Base-by-base conservation (phyloP, 2,329 filamentous ascomycete genomes). In the Botryotinia globosa region DNA sequence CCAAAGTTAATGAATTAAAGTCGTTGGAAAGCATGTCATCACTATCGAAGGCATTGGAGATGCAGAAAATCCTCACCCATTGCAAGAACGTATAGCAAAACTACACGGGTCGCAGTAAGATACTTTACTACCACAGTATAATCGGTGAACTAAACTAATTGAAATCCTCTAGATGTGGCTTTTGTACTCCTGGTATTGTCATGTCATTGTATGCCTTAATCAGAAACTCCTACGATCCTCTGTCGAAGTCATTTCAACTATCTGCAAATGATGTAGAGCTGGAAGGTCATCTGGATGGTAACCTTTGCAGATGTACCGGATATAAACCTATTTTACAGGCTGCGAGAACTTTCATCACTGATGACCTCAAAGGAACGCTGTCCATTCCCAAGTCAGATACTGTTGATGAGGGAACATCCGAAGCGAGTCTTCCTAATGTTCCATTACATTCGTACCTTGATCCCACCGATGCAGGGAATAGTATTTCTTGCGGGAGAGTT, bases 21-120 rank as follows among this genome's bases (percentile, higher is more conserved):
- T 98, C 66, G 94, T 98, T 80, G 95, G 95, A 62, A 98, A 98
- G 81, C 95, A 98, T 87, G 93, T 98, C 79, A 94, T 98, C 80
- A 98, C 95, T 1, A 91, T 98, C 58, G 95, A 98, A 83, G 95
- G 95, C 7, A 97, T 98, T 77, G 95, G 95, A 29, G 92, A 91
- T 80, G 90, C 92, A 39, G 91, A 94, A 81, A 88, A 87, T 62
- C 95, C 95, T 10, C 95, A 98, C 83, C 93, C 95, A 1, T 85
- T 92, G 3, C 95, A 98, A 81, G 94, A 98, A 83, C 88, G 95
- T 54, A 92, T 98, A 78, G 94, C 95, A 56, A 92, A 92, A 82
- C 89, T 92, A 45, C 95, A 97, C 83, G 95, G 95, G 65, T 97
- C 93, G 77, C 94, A 98, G 83, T 98, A 74, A 75, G 90, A 81